phyloP scores from a whole-genome alignment of 164 flowering plant genomes.

The Macadamia tetraphylla region DNA sequence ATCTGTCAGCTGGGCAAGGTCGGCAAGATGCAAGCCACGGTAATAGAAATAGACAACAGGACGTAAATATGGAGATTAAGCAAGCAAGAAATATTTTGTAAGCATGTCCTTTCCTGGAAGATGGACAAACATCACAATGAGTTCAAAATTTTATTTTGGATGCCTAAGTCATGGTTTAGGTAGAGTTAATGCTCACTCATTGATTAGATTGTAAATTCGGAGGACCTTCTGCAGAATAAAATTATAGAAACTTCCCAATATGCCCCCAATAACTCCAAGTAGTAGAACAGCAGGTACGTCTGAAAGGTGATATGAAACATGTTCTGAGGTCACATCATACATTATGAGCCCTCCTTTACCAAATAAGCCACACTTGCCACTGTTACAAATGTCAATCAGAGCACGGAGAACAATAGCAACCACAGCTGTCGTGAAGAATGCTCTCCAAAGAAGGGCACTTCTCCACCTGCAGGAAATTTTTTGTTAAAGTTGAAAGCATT shows the following conservation, averaged over 20 bases:
- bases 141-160: conserved; percentile 1
- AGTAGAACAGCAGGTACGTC: conserved; percentile 77
- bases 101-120: conserved; percentile 55
- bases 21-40: conserved; percentile 86
- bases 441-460: conserved; percentile 90
- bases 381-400: conserved; percentile 62
- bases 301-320: conserved; percentile 48
- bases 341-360: conserved; percentile 96
- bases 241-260: conserved; percentile 75
- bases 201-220: conserved; percentile 51
- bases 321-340: conserved; percentile 69
- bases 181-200: conserved; percentile 45
- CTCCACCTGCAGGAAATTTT: conserved; percentile 65
- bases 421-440: conserved; percentile 77
- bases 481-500: neutral
- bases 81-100: conserved; percentile 68
- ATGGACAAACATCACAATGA: conserved; percentile 4
- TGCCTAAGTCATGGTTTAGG: neutral
- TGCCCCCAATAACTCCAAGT: conserved; percentile 81
- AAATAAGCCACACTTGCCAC: conserved; percentile 85
- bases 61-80: conserved; percentile 63
- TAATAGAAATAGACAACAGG: conserved; percentile 79
- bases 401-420: conserved; percentile 79
- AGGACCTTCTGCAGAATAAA: conserved; percentile 57
- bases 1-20: conserved; percentile 61